These are phyloP conservation scores for Thielaviopsis populi DNA, from an alignment of 2,329 filamentous ascomycete species.

Conservation along the genomic window DNA sequence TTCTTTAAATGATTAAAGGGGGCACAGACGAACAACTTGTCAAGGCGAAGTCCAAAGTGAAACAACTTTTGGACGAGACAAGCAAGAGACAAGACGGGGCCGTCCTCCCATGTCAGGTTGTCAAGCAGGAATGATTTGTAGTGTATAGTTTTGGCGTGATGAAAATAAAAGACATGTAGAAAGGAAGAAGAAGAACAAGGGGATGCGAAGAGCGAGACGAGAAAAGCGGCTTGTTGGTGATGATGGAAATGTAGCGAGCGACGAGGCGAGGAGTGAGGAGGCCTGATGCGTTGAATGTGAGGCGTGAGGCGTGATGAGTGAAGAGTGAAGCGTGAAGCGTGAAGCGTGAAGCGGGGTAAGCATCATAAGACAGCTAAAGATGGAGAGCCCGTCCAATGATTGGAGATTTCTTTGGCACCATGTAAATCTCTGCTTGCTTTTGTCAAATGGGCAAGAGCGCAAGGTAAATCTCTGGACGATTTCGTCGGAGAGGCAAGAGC, in stretches of 20 bases:
- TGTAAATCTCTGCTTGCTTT: not conserved
- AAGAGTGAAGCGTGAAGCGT: not conserved
- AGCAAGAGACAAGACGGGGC: slow-evolving; percentile 1
- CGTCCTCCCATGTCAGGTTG: not conserved
- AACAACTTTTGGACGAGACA: slow-evolving; percentile 4
- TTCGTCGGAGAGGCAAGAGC: not conserved
- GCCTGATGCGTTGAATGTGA: not conserved
- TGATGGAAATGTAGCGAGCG: not conserved
- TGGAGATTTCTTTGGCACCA: not conserved
- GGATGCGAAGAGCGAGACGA: not conserved
- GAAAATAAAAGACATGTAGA: not conserved
- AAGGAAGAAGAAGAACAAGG: not conserved
- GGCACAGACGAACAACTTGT: not conserved
- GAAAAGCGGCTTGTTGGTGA: not conserved
- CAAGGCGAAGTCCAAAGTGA: slow-evolving; percentile 2
- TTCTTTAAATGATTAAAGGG: not conserved
- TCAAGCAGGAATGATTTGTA: not conserved
- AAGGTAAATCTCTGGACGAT: slow-evolving; percentile 2
- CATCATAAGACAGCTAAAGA: not conserved
- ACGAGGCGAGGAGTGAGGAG: not conserved
- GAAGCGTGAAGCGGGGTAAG: not conserved
- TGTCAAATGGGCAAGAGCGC: not conserved
- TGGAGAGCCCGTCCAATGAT: not conserved
- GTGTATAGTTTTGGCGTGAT: too few relatives aligned
- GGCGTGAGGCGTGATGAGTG: not conserved